phyloP scores from a whole-genome alignment of 2,329 filamentous ascomycete species.

The Botrytis cinerea region DNA sequence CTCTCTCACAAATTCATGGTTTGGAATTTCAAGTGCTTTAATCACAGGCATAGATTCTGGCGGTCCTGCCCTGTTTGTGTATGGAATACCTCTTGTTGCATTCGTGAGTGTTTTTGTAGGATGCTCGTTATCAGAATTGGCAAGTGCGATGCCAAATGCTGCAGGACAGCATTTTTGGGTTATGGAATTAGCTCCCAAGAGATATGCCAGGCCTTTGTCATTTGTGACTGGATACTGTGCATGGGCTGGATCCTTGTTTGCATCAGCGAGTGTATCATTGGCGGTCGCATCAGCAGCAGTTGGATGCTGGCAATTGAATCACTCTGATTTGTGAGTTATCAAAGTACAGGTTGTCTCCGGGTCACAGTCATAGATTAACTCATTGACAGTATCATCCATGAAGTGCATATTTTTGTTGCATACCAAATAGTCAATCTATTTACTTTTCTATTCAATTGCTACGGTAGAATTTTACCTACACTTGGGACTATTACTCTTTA shows the following conservation, averaged over 20 bases:
- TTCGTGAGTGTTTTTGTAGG: constrained; percentile 14
- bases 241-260: constrained; percentile 23
- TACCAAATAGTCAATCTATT: constrained; percentile 21
- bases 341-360: neutral
- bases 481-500: constrained; percentile 22
- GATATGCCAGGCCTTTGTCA: constrained; percentile 21
- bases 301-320: constrained; percentile 21
- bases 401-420: constrained; percentile 23
- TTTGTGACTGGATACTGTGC: constrained; percentile 22
- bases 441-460: constrained; percentile 23
- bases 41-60: constrained; percentile 23
- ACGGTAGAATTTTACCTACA: constrained; percentile 15
- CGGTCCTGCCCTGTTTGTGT: constrained; percentile 23
- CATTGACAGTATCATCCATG: neutral
- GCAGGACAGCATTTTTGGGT: constrained; percentile 25
- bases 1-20: constrained; percentile 24
- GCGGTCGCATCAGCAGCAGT: constrained; percentile 20
- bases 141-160: constrained; percentile 24
- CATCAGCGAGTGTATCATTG: constrained; percentile 19
- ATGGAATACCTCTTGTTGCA: constrained; percentile 20
- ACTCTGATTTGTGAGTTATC: constrained; percentile 19
- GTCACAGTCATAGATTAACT: neutral
- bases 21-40: constrained; percentile 22
- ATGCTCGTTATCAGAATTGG: constrained; percentile 21
- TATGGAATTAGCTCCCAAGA: constrained; percentile 22